Evolutionary conservation across 495 filamentous ascomycete genomes (phyloP).

Genomic region (Hypoxylon lienhwacheense): DNA sequence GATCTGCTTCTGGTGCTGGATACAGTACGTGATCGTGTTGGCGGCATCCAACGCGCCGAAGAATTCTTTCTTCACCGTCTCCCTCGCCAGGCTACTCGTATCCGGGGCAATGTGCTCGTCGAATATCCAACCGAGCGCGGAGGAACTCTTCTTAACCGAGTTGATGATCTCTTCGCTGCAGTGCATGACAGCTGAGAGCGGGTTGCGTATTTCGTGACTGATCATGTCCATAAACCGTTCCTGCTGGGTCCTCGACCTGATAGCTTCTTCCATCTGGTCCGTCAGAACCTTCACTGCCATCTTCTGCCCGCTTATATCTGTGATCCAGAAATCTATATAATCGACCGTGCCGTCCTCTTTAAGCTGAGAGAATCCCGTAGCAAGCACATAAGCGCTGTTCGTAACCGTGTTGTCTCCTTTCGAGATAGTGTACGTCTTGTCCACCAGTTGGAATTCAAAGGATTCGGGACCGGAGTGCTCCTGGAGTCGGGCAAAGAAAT

Average conservation of each 20-base stretch:
- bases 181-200: constrained; percentile 68
- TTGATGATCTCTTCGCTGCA: constrained; percentile 68
- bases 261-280: constrained; percentile 44
- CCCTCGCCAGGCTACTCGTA: neutral
- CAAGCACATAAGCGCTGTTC: constrained; percentile 21
- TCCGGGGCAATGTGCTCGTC: neutral
- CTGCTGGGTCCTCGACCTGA: constrained; percentile 56
- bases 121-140: constrained; percentile 13
- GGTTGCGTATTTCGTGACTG: constrained; percentile 75
- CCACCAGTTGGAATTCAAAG: constrained; percentile 23
- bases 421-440: constrained; percentile 26
- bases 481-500: constrained; percentile 23
- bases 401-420: constrained; percentile 23
- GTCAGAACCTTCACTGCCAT: constrained; percentile 42
- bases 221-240: constrained; percentile 78
- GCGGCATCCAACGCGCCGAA: constrained; percentile 64
- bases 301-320: constrained; percentile 50
- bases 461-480: constrained; percentile 11
- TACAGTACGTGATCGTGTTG: constrained; percentile 74
- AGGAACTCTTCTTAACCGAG: constrained; percentile 44
- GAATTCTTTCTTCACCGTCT: constrained; percentile 42
- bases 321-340: constrained; percentile 44
- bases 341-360: constrained; percentile 46
- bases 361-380: constrained; percentile 32
- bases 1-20: constrained; percentile 77